Evolutionary conservation across 495 filamentous ascomycete species (phyloP).

Genomic region (Tuber indicum): DNA sequence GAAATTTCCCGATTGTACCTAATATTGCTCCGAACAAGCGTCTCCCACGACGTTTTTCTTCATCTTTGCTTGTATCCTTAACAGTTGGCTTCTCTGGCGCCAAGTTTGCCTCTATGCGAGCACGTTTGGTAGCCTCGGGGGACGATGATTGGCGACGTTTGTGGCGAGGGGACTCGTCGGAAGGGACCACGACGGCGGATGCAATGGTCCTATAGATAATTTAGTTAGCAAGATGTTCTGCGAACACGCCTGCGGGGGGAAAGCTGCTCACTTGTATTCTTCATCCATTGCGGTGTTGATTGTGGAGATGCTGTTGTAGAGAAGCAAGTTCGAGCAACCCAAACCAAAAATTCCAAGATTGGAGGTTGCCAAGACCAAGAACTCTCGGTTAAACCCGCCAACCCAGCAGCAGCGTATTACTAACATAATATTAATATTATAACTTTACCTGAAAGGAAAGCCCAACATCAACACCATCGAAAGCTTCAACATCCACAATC

Average conservation of each 20-base stretch:
- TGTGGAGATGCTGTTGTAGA: slow-evolving; percentile 26
- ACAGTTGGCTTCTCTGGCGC: slow-evolving; percentile 42
- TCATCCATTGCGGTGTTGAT: slow-evolving; percentile 25
- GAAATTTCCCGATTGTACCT: slow-evolving; percentile 76
- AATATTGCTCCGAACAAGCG: slow-evolving; percentile 84
- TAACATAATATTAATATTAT: too few species aligned
- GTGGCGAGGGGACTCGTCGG: slow-evolving; percentile 43
- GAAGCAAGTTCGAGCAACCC: slow-evolving; percentile 11
- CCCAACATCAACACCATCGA: slow-evolving; percentile 12
- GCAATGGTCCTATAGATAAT: slow-evolving; percentile 49
- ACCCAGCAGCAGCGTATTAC: slow-evolving; percentile 6
- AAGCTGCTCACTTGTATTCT: slow-evolving; percentile 40
- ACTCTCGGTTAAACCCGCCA: slow-evolving; percentile 21
- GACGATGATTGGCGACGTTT: slow-evolving; percentile 56
- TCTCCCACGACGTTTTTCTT: slow-evolving; percentile 81
- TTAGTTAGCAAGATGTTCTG: slow-evolving; percentile 5
- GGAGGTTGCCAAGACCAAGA: slow-evolving; percentile 8
- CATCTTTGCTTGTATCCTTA: slow-evolving; percentile 48
- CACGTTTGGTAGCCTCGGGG: slow-evolving; percentile 54
- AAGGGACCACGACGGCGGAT: slow-evolving; percentile 60
- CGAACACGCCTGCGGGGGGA: background rate
- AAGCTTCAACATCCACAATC: background rate
- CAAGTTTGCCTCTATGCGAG: slow-evolving; percentile 44
- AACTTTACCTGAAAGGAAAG: slow-evolving; percentile 15
- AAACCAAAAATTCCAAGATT: slow-evolving; percentile 10